Percentiles rank a stretch among this genome's conserved stretches.
Conservation (phyloP, 768 basidiomycete genomes). For the Auricularia auricula-judae region DNA sequence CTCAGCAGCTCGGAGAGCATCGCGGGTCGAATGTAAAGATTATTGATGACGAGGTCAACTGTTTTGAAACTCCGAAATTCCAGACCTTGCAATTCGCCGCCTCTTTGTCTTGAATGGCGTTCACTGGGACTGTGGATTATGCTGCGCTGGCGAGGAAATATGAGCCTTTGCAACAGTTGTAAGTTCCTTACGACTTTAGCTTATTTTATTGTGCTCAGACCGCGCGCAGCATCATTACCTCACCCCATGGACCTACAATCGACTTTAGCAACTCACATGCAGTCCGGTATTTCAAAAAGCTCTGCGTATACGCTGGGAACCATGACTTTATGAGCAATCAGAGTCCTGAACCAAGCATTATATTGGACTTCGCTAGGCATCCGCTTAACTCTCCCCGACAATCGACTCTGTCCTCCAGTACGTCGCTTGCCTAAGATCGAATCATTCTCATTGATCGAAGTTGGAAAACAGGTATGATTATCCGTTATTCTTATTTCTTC, state of each 20-base stretch:
- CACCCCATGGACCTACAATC: conserved; percentile 32
- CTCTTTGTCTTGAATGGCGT: background rate
- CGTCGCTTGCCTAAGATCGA: conserved; percentile 13
- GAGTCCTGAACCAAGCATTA: conserved; percentile 71
- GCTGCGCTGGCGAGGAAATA: conserved; percentile 40
- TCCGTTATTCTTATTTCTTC: no score
- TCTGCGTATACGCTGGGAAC: background rate
- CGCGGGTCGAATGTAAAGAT: background rate
- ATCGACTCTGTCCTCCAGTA: conserved; percentile 84
- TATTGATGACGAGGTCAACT: background rate
- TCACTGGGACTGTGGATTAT: conserved; percentile 42
- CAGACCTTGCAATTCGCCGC: no score
- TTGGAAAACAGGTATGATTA: conserved; percentile 50
- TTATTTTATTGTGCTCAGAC: background rate
- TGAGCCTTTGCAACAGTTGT: conserved; percentile 48
- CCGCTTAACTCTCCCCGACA: conserved; percentile 45
- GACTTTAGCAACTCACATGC: conserved; percentile 67
- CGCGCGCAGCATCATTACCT: conserved; percentile 15
- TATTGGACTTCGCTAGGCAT: conserved; percentile 65
- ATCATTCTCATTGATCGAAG: conserved; percentile 23
- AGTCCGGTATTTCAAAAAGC: conserved; percentile 40
- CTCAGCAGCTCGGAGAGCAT: conserved; percentile 6
- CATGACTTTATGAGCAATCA: conserved; percentile 15
- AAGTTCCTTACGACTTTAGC: conserved; percentile 12
- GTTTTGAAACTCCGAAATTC: no score